Evolutionary conservation across 176 grass and related monocot species (phyloP), one percentile per base, ranked within the genome.

Genomic region (Panicum miliaceum): DNA sequence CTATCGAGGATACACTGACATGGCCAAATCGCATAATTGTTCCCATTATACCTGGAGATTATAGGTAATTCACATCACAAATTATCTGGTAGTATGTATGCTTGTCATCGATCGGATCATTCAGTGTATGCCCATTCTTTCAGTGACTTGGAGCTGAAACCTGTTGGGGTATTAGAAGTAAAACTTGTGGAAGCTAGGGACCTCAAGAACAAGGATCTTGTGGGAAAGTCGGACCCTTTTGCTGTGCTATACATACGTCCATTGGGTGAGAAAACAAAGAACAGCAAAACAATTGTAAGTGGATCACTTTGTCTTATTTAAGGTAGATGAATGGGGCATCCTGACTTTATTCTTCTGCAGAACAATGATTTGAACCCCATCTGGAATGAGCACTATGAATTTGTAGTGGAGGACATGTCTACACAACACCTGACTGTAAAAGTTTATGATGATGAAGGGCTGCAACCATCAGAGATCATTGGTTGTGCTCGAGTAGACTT

Each of bases 361-460:
- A 95, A 95, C 59, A 98, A 98, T 89, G 96, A 98, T 89, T 85
- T 98, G 83, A 95, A 98, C 50, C 96, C 96, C 23, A 95, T 98
- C 63, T 98, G 96, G 96, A 98, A 98, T 52, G 93, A 98, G 69
- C 93, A 93, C 76, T 98, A 93, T 2, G 96, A 98, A 89, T 94
- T 98, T 77, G 81, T 90, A 85, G 96, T 98, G 12, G 96, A 98
- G 83, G 96, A 98, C 78, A 60, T 90, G n/a, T 92, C 96, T 71
- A 98, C 96, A 40, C 96, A 98, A 53, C 84, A 81, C 69, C 54
- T 98, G 85, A 98, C 93, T 4, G 68, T 98, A 35, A 98, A 95
- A 80, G 68, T 98, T 87, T 95, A 87, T 73, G 96, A 98, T 46
- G 93, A 98, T 53, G 96, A 98, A 94, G 96, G 96, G 25, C 29